phyloP scores from a whole-genome alignment of 2,329 filamentous ascomycete species.

The Chaetomium strumarium region DNA sequence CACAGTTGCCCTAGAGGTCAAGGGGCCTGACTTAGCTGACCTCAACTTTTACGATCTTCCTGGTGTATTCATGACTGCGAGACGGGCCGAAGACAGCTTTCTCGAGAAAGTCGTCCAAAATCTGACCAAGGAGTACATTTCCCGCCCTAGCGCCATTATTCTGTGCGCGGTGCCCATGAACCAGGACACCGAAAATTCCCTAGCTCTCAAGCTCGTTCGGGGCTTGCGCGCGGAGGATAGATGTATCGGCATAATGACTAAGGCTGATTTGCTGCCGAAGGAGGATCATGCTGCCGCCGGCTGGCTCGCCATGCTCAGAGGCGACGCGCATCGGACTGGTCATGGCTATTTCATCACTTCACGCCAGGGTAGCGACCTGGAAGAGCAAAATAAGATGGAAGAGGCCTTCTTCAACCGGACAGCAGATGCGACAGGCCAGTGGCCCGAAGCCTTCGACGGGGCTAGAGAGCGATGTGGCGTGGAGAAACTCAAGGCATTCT shows the following conservation, averaged over 20 bases:
- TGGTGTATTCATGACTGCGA: slow-evolving; percentile 68
- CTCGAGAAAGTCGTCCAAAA: slow-evolving; percentile 67
- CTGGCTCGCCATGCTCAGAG: slow-evolving; percentile 59
- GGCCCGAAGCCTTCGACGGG: slow-evolving; percentile 43
- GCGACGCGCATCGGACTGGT: slow-evolving; percentile 55
- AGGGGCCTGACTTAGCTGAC: slow-evolving; percentile 62
- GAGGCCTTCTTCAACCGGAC: slow-evolving; percentile 44
- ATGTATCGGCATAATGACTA: slow-evolving; percentile 74
- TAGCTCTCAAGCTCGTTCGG: slow-evolving; percentile 59
- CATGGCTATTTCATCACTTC: slow-evolving; percentile 78
- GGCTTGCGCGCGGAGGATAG: slow-evolving; percentile 49
- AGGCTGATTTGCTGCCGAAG: slow-evolving; percentile 65
- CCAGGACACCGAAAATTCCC: slow-evolving; percentile 69
- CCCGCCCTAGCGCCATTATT: slow-evolving; percentile 64
- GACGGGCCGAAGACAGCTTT: slow-evolving; percentile 58
- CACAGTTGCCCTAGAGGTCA: slow-evolving; percentile 69
- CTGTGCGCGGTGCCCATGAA: slow-evolving; percentile 75
- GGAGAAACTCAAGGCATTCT: slow-evolving; percentile 44
- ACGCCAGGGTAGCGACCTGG: slow-evolving; percentile 50
- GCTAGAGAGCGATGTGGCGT: slow-evolving; percentile 49
- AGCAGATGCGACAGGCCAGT: slow-evolving; percentile 31
- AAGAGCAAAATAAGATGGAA: slow-evolving; percentile 47
- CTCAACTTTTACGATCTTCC: slow-evolving; percentile 82
- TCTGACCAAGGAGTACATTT: slow-evolving; percentile 64
- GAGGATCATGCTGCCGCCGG: slow-evolving; percentile 49